Percentiles rank a stretch among this genome's conserved stretches.
phyloP scores from a whole-genome alignment of 345 rosid species.

The Gossypium bickii region DNA sequence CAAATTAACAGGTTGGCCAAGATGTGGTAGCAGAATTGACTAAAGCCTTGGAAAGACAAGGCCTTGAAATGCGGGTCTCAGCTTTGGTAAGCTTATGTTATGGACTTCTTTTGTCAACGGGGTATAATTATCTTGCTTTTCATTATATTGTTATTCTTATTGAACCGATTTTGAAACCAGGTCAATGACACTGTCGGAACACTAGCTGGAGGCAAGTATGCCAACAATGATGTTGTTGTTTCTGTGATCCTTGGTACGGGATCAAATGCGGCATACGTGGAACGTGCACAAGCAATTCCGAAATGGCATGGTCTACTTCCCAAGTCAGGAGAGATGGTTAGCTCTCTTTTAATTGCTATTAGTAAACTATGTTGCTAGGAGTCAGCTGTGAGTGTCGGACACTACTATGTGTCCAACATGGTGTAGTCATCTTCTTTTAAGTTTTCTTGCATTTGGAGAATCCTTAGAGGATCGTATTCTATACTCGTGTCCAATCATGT shows the following conservation, averaged over 20 bases:
- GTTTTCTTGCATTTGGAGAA: not conserved
- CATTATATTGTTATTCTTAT: not conserved
- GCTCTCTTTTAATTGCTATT: not conserved
- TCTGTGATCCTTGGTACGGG: not conserved
- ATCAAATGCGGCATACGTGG: not conserved
- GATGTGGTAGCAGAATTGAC: constrained; percentile 84
- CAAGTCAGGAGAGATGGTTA: not conserved
- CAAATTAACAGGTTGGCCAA: constrained; percentile 58
- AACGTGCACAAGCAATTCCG: not conserved
- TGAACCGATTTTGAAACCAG: not conserved
- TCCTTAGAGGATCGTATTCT: not conserved
- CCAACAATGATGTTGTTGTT: not conserved
- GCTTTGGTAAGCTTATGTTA: not conserved
- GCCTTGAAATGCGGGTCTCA: constrained; percentile 28
- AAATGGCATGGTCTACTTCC: not conserved
- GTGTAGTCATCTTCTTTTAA: not conserved
- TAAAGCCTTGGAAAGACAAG: constrained; percentile 72
- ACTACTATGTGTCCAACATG: not conserved
- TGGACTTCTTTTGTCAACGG: not conserved
- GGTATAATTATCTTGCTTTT: no score
- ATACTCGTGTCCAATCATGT: not conserved
- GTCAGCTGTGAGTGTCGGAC: not conserved
- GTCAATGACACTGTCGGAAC: not conserved
- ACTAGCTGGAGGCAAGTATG: not conserved
- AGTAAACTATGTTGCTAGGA: not conserved